These are phyloP conservation scores for Boechera divaricarpa DNA, from an alignment of 345 rosid species.

Conservation along the genomic window DNA sequence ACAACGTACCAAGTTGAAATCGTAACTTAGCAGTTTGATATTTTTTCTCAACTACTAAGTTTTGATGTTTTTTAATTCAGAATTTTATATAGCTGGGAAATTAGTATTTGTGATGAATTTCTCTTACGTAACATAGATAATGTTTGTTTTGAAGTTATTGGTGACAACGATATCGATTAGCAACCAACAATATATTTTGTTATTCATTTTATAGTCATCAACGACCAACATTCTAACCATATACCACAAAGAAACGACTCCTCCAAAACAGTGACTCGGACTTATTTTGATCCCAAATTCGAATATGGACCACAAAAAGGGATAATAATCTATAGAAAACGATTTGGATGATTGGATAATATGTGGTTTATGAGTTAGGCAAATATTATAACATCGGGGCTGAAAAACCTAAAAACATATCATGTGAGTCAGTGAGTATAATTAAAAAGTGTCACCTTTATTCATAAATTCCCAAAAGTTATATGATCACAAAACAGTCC, in stretches of 20 bases:
- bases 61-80: neutral
- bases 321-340: neutral
- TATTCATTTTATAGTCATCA: neutral
- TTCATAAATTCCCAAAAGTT: constrained; percentile 3
- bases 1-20: neutral
- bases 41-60: neutral
- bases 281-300: neutral
- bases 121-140: neutral
- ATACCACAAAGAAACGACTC: neutral
- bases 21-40: neutral
- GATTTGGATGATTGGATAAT: constrained; percentile 12
- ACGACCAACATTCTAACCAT: neutral
- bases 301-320: constrained; percentile 9
- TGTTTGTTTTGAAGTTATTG: neutral
- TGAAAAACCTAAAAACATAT: constrained; percentile 36
- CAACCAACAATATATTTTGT: neutral
- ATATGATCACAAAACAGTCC: constrained; percentile 32
- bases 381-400: neutral
- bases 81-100: neutral
- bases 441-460: constrained; percentile 31
- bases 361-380: constrained; percentile 42
- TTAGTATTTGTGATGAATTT: neutral
- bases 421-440: constrained; percentile 41
- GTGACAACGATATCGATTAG: neutral
- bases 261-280: neutral